A percentile compares a stretch with the other conserved stretches of the same genome.
Conservation (phyloP, 257 asterid species). For the Anisodus tanguticus region DNA sequence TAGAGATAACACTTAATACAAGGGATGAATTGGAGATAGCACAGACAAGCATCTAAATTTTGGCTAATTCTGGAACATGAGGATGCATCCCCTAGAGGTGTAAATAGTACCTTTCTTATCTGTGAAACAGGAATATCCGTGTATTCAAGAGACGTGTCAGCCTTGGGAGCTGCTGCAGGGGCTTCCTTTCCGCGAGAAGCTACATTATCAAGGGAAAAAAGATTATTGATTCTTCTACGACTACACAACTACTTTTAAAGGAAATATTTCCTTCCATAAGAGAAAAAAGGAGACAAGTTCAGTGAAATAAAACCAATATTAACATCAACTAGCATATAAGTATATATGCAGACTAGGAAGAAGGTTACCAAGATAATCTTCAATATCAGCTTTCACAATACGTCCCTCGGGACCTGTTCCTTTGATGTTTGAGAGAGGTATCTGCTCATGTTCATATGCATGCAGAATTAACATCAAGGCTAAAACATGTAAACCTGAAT, state of each 20-base stretch:
- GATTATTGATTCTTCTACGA: conserved; percentile 28
- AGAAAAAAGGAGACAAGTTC: conserved; percentile 24
- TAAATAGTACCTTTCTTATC: conserved; percentile 79
- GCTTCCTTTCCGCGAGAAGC: conserved; percentile 80
- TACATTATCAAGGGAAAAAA: conserved; percentile 45
- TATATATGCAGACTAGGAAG: neutral
- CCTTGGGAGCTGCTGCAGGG: conserved; percentile 62
- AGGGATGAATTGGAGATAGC: conserved; percentile 23
- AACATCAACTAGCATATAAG: conserved; percentile 25
- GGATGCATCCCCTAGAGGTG: conserved; percentile 4
- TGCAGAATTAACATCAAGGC: neutral
- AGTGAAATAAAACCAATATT: neutral
- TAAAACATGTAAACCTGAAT: neutral
- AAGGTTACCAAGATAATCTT: conserved; percentile 84
- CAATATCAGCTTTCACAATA: conserved; percentile 93
- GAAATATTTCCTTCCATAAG: neutral
- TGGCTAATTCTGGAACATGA: neutral
- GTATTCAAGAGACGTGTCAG: conserved; percentile 67
- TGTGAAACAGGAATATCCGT: conserved; percentile 84
- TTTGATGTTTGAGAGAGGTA: conserved; percentile 73
- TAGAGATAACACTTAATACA: conserved; percentile 1
- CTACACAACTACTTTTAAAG: neutral
- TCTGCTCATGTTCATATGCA: conserved; percentile 50
- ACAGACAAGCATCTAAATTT: neutral
- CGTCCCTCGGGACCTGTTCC: conserved; percentile 98